Evolutionary conservation across 306 rosid species (phyloP), one percentile per base, ranked within the genome.

Genomic region (Ochetophila trinervis): DNA sequence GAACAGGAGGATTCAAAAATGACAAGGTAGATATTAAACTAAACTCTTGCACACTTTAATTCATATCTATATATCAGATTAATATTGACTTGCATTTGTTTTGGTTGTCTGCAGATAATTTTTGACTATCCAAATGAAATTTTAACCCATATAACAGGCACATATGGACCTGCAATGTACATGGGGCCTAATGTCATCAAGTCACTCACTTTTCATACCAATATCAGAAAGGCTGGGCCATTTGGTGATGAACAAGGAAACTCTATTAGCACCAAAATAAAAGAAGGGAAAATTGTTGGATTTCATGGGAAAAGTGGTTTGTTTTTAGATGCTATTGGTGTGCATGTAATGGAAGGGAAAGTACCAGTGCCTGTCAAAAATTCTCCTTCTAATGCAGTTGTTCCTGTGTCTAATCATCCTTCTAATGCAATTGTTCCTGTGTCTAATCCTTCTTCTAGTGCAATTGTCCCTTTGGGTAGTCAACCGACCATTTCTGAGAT

Each of bases 251-350:
- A 86, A 73, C 69, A 74, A 63, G 98, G 97, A 70, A 79, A 79
- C 61, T 60, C 74, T 23, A 89, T 93, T 69, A 84, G 84, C 56
- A 80, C 89, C 63, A 84, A 63, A 76, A 57, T 76, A 45, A 93
- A 67, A 72, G 94, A 86, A 76, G 97, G 98, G 45, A 86, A 80
- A 69, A 78, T 93, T 14, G 88, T 79, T 68, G 98, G 98, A 17
- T 69, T 93, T 76, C 93, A 93, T 71, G 98, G 97, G 53, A 84
- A 93, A 73, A 78, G 71, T 50, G 98, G 98, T 51, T 65, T 93
- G 66, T 93, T 93, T 78, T 61, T 93, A 53, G 97, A 93, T 75
- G 87, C 94, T 60, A 73, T 93, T 18, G 97, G 98, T 15, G 97
- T 87, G 8, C 88, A 87, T 75, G 74, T 79, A 20, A 45, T 82